Evolutionary conservation across 2,329 filamentous ascomycete genomes (phyloP), one percentile per base, ranked within the genome.

Genomic region (Alternaria solani): DNA sequence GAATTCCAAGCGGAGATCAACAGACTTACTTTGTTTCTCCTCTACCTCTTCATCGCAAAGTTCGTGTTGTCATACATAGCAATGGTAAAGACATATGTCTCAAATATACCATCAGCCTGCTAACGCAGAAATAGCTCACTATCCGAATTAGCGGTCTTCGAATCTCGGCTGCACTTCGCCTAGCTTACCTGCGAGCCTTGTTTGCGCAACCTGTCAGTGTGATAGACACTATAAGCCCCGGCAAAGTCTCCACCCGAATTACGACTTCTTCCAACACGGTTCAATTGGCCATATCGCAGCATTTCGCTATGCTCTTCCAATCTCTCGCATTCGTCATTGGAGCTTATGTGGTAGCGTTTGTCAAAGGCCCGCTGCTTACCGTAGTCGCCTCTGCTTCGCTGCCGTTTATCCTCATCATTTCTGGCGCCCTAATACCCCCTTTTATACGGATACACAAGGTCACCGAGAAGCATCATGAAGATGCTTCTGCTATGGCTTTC

Each of bases 221-320:
- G 8, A 76, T 87, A 16, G 85, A 74, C 30, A 78, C 81, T 18
- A 74, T 85, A 25, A 83, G 84, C 1, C 73, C 83, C 0, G 84
- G 84, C 16, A 80, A 81, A 16, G 82, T 85, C 12, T 81, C 82
- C 0, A 82, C 81, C 41, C 81, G 83, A 1, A 85, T 87, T 64
- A 86, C 84, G 0, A 81, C 81, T 0, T 82, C 82, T 0, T 81
- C 84, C 32, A 86, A 86, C 63, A 81, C 81, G 0, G 80, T 87
- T 11, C 85, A 87, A 57, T 76, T 84, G 26, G 84, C 83, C 18
- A 82, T 86, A n/a, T 86, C 84, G 0, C 84, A 86, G 63, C 82
- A 83, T 54, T 73, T 87, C 5, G 72, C 83, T 0, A 82, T 83
- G 55, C 78, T 85, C n/a, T 76, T 80, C 11, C 78, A 80, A 51